These are phyloP conservation scores for Alisma plantagoaquatica DNA, from an alignment of 106 monocot species.

Conservation along the genomic window DNA sequence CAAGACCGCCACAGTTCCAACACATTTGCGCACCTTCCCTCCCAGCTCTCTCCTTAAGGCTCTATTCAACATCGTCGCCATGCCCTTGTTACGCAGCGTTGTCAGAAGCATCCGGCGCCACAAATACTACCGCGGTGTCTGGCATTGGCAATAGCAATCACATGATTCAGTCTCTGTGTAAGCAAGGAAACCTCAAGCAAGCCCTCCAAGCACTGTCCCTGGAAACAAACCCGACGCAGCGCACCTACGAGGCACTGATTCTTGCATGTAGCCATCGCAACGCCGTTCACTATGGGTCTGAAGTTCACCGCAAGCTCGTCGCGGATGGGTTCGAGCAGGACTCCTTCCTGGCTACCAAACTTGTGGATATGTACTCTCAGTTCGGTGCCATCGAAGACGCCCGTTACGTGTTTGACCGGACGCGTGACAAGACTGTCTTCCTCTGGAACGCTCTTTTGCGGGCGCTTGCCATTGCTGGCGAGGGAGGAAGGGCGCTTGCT, in stretches of 20 bases:
- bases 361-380: constrained; percentile 56
- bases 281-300: constrained; percentile 9
- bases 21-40: constrained; percentile 2
- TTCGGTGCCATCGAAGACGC: constrained; percentile 34
- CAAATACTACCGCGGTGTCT: background rate
- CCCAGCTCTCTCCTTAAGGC: no score
- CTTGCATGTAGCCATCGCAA: constrained; percentile 36
- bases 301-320: constrained; percentile 37
- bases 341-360: constrained; percentile 67
- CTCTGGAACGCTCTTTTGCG: constrained; percentile 67
- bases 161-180: constrained; percentile 59
- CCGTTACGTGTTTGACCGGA: constrained; percentile 56
- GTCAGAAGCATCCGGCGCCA: background rate
- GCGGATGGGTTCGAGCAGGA: constrained; percentile 43
- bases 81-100: constrained; percentile 16
- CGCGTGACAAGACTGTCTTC: constrained; percentile 44
- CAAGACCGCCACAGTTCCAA: constrained; percentile 9
- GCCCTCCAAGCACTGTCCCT: constrained; percentile 52
- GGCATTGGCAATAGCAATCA: constrained; percentile 42
- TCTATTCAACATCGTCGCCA: no score
- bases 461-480: constrained; percentile 35
- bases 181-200: constrained; percentile 38
- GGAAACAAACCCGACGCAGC: constrained; percentile 41
- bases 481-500: constrained; percentile 42
- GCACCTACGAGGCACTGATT: constrained; percentile 49